Percentiles rank a stretch among this genome's conserved stretches.
Evolutionary conservation across 73 alveolate genomes (phyloP).

Genomic region (Paramecium tetraurelia): DNA sequence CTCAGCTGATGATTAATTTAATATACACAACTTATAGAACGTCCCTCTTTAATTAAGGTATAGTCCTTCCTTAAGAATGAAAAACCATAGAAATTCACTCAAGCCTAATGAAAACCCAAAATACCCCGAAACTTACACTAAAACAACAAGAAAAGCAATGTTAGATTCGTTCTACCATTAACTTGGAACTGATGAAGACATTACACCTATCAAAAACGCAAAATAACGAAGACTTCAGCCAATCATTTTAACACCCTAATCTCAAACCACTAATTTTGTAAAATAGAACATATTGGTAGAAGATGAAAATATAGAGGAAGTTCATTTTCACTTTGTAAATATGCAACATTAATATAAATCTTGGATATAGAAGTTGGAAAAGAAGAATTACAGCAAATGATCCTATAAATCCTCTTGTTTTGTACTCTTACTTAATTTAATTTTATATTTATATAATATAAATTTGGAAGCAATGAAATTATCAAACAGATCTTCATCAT

Average conservation of each 20-base stretch:
- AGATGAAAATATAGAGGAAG: neutral
- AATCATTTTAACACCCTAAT: neutral
- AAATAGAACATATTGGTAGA: neutral
- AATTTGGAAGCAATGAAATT: neutral
- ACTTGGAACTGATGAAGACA: slow-evolving; percentile 26
- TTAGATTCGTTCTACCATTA: neutral
- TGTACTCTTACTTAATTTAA: neutral
- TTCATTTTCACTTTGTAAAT: neutral
- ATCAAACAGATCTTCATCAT: neutral
- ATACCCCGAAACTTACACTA: neutral
- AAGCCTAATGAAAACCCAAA: neutral
- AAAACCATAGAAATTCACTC: neutral
- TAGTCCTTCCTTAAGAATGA: neutral
- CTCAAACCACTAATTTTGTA: neutral
- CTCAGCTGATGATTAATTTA: neutral
- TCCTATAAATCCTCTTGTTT: neutral
- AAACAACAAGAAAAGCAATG: neutral
- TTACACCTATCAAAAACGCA: neutral
- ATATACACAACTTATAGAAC: neutral
- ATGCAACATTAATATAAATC: neutral
- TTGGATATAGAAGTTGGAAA: neutral
- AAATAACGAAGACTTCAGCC: neutral
- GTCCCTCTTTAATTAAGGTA: neutral
- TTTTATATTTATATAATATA: neutral
- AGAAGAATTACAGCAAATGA: neutral